Base-by-base conservation (phyloP, 345 rosid species). In the Eucalyptus tenuipes region DNA sequence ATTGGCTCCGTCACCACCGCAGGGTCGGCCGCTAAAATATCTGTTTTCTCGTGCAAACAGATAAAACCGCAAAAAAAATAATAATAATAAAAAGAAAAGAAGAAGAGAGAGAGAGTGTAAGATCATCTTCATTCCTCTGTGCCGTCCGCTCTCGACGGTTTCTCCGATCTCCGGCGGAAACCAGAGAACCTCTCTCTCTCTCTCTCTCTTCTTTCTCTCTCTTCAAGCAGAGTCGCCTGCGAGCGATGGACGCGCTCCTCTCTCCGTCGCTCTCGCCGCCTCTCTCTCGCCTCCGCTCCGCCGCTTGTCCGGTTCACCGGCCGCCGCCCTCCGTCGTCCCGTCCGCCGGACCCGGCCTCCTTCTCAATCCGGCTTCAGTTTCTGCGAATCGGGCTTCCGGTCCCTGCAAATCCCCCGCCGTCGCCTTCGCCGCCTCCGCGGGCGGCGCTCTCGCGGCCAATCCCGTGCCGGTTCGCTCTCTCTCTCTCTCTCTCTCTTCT, bases 381-480 rank as follows among this genome's bases (percentile, higher is more conserved):
- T 17, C 81, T 8, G 27, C 25, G 27, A 71, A 71, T 71, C 59
- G 20, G 47, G n/a, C 20, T 88, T 20, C 49, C 14, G 87, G 82
- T 61, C 81, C 48, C 89, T 31, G 59, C n/a, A 92, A 94, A 91
- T 87, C 91, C 88, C 31, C 87, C 81, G 81, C 88, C 48, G 48
- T 92, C 87, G 88, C 91, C n/a, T n/a, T n/a, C 14, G 87, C 94
- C 68, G 44, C 91, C n/a, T 94, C 92, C 86, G 90, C 94, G 86
- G 15, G 49, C 4, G 49, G 49, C 49, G 15, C 53, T 50, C 92
- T 95, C 89, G 93, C 91, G 88, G 93, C 92, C 88, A 93, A 94
- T 88, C 93, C 95, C 2, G 91, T 92, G 52, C 92, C 96, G 92
- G 96, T 94, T 84, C 71, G 92, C 50, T 0, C 88, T 89, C 42